phyloP scores from a whole-genome alignment of 2,329 filamentous ascomycete species.

The Coniella lustricola region DNA sequence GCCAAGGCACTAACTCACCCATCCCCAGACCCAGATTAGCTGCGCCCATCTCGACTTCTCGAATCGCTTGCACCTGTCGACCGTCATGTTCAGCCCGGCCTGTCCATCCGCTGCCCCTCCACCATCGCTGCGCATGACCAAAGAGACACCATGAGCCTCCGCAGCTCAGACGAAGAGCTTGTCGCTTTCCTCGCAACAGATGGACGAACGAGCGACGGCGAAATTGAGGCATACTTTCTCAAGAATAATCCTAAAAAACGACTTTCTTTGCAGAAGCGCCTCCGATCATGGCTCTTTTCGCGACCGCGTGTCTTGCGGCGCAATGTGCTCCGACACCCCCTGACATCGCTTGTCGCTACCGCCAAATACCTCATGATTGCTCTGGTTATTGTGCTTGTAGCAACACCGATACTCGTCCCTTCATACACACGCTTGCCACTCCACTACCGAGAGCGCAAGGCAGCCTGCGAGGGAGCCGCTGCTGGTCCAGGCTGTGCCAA shows the following conservation, averaged over 20 bases:
- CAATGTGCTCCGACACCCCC: conserved; percentile 10
- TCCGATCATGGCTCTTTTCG: conserved; percentile 13
- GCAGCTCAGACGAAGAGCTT: conserved; percentile 11
- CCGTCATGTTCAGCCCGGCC: conserved; percentile 1
- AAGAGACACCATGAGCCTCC: conserved; percentile 8
- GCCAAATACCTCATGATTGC: conserved; percentile 22
- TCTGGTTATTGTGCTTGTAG: conserved; percentile 25
- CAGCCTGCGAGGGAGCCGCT: conserved; percentile 24
- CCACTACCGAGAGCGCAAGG: conserved; percentile 30
- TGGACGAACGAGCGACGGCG: conserved; percentile 9
- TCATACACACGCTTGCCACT: conserved; percentile 35
- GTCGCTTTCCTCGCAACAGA: conserved; percentile 14
- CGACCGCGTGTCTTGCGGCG: conserved; percentile 12
- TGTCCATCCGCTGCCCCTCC: neutral
- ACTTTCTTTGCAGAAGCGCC: neutral
- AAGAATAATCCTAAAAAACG: neutral
- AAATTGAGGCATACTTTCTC: conserved; percentile 6
- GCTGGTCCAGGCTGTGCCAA: conserved; percentile 31
- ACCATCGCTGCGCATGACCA: neutral
- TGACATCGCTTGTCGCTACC: conserved; percentile 5
- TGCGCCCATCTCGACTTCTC: no score
- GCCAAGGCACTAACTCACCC: no score
- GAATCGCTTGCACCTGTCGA: neutral
- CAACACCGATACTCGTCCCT: conserved; percentile 30
- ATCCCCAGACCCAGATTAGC: no score